Evolutionary conservation across 1,284 basidiomycete species (phyloP), one percentile per base, ranked within the genome.

Genomic region (Rhizoctonia solani): DNA sequence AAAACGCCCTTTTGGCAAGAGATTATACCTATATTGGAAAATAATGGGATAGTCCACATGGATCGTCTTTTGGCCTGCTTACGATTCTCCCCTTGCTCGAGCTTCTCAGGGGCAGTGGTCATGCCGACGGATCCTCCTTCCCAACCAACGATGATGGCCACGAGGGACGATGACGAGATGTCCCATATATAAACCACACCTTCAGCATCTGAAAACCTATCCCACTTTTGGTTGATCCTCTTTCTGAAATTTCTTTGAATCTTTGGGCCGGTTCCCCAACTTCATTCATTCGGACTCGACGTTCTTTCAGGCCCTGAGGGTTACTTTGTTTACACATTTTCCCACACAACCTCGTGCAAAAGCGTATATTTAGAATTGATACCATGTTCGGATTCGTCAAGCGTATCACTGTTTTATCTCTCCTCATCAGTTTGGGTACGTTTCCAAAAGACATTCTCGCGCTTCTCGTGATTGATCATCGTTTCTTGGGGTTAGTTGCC

Each of bases 221-320:
- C 39, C 42, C 47, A 23, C 50, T 52, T 37, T 29, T 29, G 9
- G 4, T 52, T 54, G n/a, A n/a, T 25, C 6, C 37, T 52, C 29
- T 50, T 68, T 54, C 55, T 63, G 54, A 42, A n/a, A 11, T 14
- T 29, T 4, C 27, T 44, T 39, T n/a, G 44, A 19, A 25, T 56
- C 16, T 34, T 14, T 52, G 56, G 56, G 56, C 56, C 46, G 56
- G 56, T 39, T 58, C 29, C 56, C 46, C 56, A 49, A 47, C 42
- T 34, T 23, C 44, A 46, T 37, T 61, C 56, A 37, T 61, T 61
- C 56, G 30, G 37, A 49, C 44, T 44, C 27, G 41, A 44, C 46
- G 50, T 61, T 61, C 44, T n/a, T 61, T 58, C 56, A 49, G 56
- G 46, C 56, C 56, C 50, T 37, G 56, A 61, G 46, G 56, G 56